Conservation (phyloP, 768 basidiomycete genomes). For the Tricholoma furcatifolium region DNA sequence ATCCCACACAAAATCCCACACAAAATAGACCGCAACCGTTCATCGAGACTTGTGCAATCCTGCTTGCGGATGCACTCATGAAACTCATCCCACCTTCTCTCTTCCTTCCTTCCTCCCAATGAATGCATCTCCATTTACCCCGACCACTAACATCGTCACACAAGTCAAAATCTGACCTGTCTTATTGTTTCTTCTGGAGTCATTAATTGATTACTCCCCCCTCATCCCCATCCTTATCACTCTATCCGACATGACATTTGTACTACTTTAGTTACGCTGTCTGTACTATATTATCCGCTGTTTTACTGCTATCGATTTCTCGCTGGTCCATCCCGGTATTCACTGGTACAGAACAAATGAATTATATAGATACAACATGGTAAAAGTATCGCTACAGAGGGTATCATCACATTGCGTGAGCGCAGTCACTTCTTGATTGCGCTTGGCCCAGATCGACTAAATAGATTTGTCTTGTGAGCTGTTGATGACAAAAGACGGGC, state of each 20-base stretch:
- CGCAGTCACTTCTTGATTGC: not conserved
- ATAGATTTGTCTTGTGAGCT: conserved; percentile 35
- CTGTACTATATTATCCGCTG: conserved; percentile 60
- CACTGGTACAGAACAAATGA: not conserved
- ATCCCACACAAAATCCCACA: conserved; percentile 18
- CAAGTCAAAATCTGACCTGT: conserved; percentile 26
- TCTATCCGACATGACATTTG: conserved; percentile 36
- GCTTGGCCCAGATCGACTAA: conserved; percentile 5
- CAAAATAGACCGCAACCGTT: no score
- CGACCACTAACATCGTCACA: conserved; percentile 18
- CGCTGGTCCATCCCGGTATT: conserved; percentile 20
- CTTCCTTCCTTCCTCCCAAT: no score
- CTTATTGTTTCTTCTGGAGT: conserved; percentile 41
- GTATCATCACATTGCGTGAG: not conserved
- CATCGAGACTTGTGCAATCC: no score
- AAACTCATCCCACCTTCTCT: no score
- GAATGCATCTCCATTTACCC: not conserved
- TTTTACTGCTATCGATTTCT: conserved; percentile 61
- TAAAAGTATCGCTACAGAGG: not conserved
- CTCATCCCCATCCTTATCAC: conserved; percentile 20
- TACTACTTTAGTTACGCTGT: conserved; percentile 45
- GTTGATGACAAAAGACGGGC: conserved; percentile 61
- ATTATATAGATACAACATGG: not conserved
- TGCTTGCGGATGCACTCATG: no score
- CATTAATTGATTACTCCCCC: conserved; percentile 29